A percentile compares a stretch with the other conserved stretches of the same genome.
Conservation (phyloP, 148 eudicot species). For the Rhododendron molle region DNA sequence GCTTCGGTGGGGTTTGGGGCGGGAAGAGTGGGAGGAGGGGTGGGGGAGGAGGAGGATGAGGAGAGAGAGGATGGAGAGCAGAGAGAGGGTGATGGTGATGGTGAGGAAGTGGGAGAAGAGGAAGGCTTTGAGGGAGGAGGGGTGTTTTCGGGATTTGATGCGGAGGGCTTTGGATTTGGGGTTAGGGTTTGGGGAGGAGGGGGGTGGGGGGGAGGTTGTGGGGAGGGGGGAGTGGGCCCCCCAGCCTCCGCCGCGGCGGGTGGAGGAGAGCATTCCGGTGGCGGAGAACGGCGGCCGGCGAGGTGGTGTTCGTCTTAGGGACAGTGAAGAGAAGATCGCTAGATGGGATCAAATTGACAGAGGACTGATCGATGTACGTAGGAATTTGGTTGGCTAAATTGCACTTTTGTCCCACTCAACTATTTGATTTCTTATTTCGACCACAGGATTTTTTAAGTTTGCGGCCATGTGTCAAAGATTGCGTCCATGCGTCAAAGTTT, state of each 20-base stretch:
- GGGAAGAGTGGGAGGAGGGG: neutral
- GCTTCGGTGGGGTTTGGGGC: conserved; percentile 15
- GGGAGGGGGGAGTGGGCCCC: conserved; percentile 71
- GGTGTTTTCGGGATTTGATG: conserved; percentile 32
- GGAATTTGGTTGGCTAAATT: neutral
- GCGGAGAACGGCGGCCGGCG: neutral
- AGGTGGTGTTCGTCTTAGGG: neutral
- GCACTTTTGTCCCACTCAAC: neutral
- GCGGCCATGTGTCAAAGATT: too few relatives aligned
- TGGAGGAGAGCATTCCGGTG: conserved; percentile 58
- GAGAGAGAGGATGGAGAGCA: conserved; percentile 40
- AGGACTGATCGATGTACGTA: neutral
- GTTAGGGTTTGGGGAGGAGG: conserved; percentile 23
- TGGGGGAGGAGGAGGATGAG: conserved; percentile 20
- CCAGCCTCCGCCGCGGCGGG: conserved; percentile 62
- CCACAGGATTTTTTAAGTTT: neutral
- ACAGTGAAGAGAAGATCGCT: neutral
- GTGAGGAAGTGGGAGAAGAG: conserved; percentile 64
- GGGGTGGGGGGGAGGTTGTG: conserved; percentile 39
- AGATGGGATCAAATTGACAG: neutral
- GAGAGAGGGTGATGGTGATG: conserved; percentile 46
- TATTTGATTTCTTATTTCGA: too few relatives aligned
- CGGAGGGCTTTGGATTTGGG: conserved; percentile 34
- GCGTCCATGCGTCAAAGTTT: too few relatives aligned
- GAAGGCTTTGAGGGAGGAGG: conserved; percentile 46